Evolutionary conservation across 768 basidiomycete genomes (phyloP).

Genomic region (Psilocybe sp.): DNA sequence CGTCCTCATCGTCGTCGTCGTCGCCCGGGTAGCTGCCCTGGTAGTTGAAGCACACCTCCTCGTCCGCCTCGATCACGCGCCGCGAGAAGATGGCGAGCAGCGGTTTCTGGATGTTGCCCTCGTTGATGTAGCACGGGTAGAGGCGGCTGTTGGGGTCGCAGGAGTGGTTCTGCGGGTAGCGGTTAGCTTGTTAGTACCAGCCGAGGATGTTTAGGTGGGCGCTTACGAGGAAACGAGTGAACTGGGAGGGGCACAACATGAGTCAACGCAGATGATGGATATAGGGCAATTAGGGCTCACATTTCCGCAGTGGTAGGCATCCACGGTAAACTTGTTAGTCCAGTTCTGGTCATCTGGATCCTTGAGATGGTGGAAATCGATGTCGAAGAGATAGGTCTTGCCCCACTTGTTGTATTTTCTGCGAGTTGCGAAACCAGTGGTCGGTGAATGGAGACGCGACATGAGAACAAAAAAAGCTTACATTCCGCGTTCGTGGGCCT

Average conservation of each 20-base stretch:
- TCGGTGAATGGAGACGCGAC: too few species aligned
- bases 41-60: slow-evolving; percentile 82
- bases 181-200: neutral
- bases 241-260: slow-evolving; percentile 40
- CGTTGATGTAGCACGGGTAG: slow-evolving; percentile 76
- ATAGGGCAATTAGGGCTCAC: slow-evolving; percentile 37
- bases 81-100: slow-evolving; percentile 64
- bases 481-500: slow-evolving; percentile 66
- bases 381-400: slow-evolving; percentile 77
- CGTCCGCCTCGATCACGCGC: slow-evolving; percentile 57
- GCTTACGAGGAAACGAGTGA: slow-evolving; percentile 85
- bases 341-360: slow-evolving; percentile 27
- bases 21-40: slow-evolving; percentile 43
- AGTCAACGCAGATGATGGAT: neutral
- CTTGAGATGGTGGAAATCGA: slow-evolving; percentile 73
- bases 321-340: slow-evolving; percentile 56
- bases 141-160: slow-evolving; percentile 84
- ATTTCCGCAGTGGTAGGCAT: slow-evolving; percentile 87
- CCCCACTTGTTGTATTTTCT: slow-evolving; percentile 76
- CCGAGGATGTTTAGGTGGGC: neutral
- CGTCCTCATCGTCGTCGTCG: slow-evolving; percentile 37
- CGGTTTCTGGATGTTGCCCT: slow-evolving; percentile 68
- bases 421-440: neutral
- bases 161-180: slow-evolving; percentile 70
- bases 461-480: too few species aligned